Percentiles rank a stretch among this genome's conserved stretches.
phyloP scores from a whole-genome alignment of 2,329 filamentous ascomycete species.

The Plenodomus lindquistii region DNA sequence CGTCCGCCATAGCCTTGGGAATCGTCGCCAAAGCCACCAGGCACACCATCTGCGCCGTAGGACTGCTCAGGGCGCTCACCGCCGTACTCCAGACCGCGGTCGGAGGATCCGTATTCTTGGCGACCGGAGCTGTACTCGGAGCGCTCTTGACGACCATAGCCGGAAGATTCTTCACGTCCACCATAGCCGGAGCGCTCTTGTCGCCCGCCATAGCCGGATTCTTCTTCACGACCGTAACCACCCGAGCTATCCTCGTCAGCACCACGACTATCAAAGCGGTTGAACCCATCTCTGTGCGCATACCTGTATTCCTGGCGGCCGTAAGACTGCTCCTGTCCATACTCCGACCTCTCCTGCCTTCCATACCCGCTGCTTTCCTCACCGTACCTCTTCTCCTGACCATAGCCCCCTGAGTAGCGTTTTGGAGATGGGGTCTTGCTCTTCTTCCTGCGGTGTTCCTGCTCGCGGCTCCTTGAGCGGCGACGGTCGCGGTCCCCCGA shows the following conservation, averaged over 20 bases:
- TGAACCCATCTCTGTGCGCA: neutral
- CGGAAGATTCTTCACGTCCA: constrained; percentile 2
- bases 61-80: constrained; percentile 12
- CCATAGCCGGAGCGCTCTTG: constrained; percentile 8
- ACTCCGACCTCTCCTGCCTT: constrained; percentile 12
- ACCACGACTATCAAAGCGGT: constrained; percentile 1
- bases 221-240: constrained; percentile 11
- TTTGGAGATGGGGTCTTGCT: constrained; percentile 28
- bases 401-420: constrained; percentile 27
- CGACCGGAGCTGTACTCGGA: constrained; percentile 2
- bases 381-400: constrained; percentile 31
- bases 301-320: constrained; percentile 6
- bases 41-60: constrained; percentile 13
- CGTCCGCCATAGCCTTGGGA: constrained; percentile 11
- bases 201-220: neutral
- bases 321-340: constrained; percentile 8
- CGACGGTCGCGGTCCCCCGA: constrained; percentile 17
- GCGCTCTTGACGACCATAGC: constrained; percentile 7
- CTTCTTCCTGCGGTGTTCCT: constrained; percentile 21
- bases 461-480: constrained; percentile 10
- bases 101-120: constrained; percentile 1
- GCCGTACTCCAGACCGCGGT: constrained; percentile 10
- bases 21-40: constrained; percentile 13
- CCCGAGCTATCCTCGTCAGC: constrained; percentile 15
- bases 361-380: constrained; percentile 17